Base-by-base conservation (phyloP, 768 basidiomycete genomes). In the Tricholoma furcatifolium region DNA sequence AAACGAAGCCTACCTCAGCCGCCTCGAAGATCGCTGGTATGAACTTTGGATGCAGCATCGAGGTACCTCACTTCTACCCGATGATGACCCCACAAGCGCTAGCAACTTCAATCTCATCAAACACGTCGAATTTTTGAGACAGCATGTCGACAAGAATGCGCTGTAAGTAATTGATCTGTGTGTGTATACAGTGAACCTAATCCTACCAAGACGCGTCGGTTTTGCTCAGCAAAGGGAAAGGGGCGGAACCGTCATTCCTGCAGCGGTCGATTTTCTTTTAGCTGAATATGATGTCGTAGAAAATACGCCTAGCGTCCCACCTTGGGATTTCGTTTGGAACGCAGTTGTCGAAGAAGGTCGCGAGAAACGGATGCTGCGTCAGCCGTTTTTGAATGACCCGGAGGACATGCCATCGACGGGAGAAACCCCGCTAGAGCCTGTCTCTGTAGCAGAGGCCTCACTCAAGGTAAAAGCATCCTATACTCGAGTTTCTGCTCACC, bases 1-100 rank as follows among this genome's bases (percentile, higher is more conserved):
- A 20, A 84, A 83, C 46, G 86, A 87, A 43, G 75, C 85, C 8
- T 96, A 95, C 66, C 71, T 88, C 56, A 82, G 82, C 32, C 83
- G 90, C 9, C 74, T 96, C 38, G 89, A 93, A 68, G 85, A 91
- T 44, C 80, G 79, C 43, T 98, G 91, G 92, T 76, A 85, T 67
- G 77, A 84, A 4, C 68, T 93, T 14, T 95, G 91, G 91, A 54
- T 78, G 45, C 78, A 82, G 59, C 75, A 91, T 63, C 76, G 85
- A 51, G 89, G 88, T 3, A 83, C 85, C 1, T 67, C 73, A 4
- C 73, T 75, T 38, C 76, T 97, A 20, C 85, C 83, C 0, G 94
- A 97, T 62, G 78, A 81, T 5, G 77, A 92, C 59, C 83, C 81
- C 4, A 63, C 71, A 35, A 88, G 85, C 66, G 71, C 83, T 17